These are phyloP conservation scores for Telopea speciosissima DNA, from an alignment of 177 flowering plant species.

Conservation along the genomic window DNA sequence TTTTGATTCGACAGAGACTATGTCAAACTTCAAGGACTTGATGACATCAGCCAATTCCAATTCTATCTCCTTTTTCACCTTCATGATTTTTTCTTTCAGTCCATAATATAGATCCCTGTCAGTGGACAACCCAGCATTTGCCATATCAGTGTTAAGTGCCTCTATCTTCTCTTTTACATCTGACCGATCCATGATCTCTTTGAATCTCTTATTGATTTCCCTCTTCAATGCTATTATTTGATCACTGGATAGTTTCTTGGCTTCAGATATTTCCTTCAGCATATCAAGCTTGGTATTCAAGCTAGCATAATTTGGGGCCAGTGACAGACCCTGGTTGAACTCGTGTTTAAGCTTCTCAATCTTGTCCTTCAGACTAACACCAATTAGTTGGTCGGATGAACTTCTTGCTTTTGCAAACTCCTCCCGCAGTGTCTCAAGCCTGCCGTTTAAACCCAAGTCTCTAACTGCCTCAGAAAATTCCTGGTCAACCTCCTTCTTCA, in stretches of 20 bases:
- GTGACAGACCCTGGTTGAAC: constrained; percentile 38
- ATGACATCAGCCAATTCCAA: constrained; percentile 34
- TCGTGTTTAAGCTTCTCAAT: constrained; percentile 45
- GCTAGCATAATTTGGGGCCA: constrained; percentile 60
- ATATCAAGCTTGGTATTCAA: constrained; percentile 51
- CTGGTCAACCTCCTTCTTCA: constrained; percentile 53
- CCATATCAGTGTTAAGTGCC: constrained; percentile 37
- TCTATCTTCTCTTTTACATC: constrained; percentile 48
- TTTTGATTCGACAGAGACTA: constrained; percentile 16
- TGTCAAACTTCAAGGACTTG: constrained; percentile 41
- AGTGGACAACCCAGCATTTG: constrained; percentile 11
- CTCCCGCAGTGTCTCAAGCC: constrained; percentile 34
- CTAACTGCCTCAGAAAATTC: constrained; percentile 58
- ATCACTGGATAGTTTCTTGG: constrained; percentile 31
- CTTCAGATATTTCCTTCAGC: constrained; percentile 56
- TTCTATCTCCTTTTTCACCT: constrained; percentile 46
- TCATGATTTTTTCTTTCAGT: constrained; percentile 43
- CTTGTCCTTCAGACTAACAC: constrained; percentile 36
- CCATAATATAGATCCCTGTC: constrained; percentile 38
- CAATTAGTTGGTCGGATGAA: constrained; percentile 27
- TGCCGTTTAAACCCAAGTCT: constrained; percentile 52
- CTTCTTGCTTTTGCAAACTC: constrained; percentile 45
- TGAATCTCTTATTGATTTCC: constrained; percentile 49
- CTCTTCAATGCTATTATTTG: constrained; percentile 31
- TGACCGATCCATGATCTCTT: constrained; percentile 36